These are phyloP conservation scores for Cornus florida DNA, from an alignment of 148 eudicot species.

Conservation along the genomic window DNA sequence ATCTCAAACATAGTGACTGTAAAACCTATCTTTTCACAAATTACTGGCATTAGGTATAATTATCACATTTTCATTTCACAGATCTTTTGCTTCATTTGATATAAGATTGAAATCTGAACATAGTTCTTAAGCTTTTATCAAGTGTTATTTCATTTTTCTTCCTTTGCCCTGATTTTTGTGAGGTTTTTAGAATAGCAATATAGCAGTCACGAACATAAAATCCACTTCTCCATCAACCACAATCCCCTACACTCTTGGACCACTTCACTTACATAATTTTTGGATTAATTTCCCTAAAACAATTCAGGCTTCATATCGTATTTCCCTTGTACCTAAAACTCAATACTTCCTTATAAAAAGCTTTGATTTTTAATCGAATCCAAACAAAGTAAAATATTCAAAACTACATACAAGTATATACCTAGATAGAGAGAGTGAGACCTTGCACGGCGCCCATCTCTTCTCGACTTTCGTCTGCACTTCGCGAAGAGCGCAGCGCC, in stretches of 20 bases:
- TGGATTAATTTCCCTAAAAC: not conserved
- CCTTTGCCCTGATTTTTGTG: not conserved
- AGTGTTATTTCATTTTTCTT: not conserved
- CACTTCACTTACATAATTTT: too few species aligned
- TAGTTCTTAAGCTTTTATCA: not conserved
- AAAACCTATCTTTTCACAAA: too few species aligned
- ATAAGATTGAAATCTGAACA: not conserved
- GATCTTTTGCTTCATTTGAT: not conserved
- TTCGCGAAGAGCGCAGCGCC: conserved; percentile 22
- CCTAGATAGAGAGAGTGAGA: not conserved
- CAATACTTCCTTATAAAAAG: not conserved
- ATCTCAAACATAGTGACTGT: too few species aligned
- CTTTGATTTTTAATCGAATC: not conserved
- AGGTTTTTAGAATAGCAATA: not conserved
- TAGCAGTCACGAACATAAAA: not conserved
- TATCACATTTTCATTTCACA: not conserved
- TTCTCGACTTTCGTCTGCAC: conserved; percentile 28
- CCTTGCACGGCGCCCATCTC: conserved; percentile 28
- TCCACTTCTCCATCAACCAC: not conserved
- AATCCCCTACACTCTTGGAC: not conserved
- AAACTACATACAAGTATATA: too few species aligned
- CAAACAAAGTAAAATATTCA: not conserved
- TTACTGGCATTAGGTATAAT: too few species aligned
- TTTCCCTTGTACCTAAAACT: not conserved
- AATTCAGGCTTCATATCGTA: not conserved